Percentiles rank a stretch among this genome's conserved stretches.
phyloP scores from a whole-genome alignment of 2,329 filamentous ascomycete species.

The Thelonectria blattea region DNA sequence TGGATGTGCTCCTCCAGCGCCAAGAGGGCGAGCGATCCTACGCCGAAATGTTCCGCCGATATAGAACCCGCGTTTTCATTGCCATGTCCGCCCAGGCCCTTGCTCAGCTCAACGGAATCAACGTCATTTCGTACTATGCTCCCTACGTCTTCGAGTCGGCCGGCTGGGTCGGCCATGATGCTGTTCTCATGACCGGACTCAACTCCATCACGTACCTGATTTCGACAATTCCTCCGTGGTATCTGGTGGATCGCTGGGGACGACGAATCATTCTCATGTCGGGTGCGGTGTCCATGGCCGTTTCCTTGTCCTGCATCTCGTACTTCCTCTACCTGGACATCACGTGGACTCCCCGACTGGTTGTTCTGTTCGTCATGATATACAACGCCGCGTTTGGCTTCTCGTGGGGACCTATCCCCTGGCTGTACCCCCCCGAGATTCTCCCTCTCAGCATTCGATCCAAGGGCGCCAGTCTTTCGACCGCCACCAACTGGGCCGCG shows the following conservation, averaged over 20 bases:
- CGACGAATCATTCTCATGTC: constrained; percentile 87
- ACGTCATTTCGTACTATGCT: constrained; percentile 99
- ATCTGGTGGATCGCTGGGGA: constrained; percentile 91
- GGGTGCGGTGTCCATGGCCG: constrained; percentile 86
- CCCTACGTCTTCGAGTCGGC: constrained; percentile 96
- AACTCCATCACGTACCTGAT: constrained; percentile 89
- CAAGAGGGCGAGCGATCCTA: constrained; percentile 96
- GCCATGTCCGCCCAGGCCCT: constrained; percentile 98
- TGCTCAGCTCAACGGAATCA: constrained; percentile 97
- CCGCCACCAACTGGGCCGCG: constrained; percentile 96
- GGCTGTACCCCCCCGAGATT: constrained; percentile 99
- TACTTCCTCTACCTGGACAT: constrained; percentile 95
- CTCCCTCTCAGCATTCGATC: constrained; percentile 94
- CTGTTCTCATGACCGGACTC: constrained; percentile 96
- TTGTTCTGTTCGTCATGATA: constrained; percentile 95
- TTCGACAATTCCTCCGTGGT: constrained; percentile 96
- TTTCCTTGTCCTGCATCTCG: constrained; percentile 87
- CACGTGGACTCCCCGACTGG: constrained; percentile 76
- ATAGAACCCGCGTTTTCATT: constrained; percentile 91
- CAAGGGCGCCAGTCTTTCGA: constrained; percentile 95
- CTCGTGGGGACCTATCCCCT: constrained; percentile 94
- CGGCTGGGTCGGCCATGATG: constrained; percentile 90
- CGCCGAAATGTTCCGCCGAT: constrained; percentile 91
- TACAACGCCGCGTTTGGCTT: constrained; percentile 98
- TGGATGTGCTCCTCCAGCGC: constrained; percentile 90